Base-by-base conservation (phyloP, 108 stramenopile genomes). In the Cyclotella cryptica region DNA sequence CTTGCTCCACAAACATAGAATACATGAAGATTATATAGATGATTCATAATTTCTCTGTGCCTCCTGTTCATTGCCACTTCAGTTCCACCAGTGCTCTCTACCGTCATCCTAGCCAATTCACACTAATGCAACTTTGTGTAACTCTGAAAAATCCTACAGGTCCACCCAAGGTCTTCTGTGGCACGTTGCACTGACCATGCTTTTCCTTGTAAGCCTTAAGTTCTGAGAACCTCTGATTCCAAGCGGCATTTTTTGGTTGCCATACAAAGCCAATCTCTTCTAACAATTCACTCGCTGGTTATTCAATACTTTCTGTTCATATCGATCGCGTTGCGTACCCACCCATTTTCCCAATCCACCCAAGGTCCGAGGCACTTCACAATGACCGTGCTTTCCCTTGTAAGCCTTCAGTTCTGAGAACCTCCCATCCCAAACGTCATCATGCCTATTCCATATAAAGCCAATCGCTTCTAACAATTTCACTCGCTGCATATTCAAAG, bases 401-500 rank as follows among this genome's bases (percentile, higher is more conserved):
- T 74, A 80, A 44, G 73, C 9, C 15, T 15, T 80, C 5, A 49
- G 29, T 15, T 80, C 72, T 45, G 44, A 9, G 13, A 45, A 45
- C 44, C 13, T 45, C 9, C 9, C 13, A 45, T 45, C 44, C 9
- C 9, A 45, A 9, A n/a, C n/a, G n/a, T n/a, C n/a, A n/a, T n/a
- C n/a, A n/a, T n/a, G n/a, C n/a, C n/a, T n/a, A n/a, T n/a, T n/a
- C n/a, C n/a, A n/a, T n/a, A n/a, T n/a, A n/a, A n/a, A n/a, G n/a
- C n/a, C n/a, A n/a, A n/a, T n/a, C n/a, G n/a, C n/a, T n/a, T n/a
- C n/a, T n/a, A n/a, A n/a, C n/a, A n/a, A n/a, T n/a, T n/a, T n/a
- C n/a, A n/a, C n/a, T n/a, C n/a, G n/a, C n/a, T n/a, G n/a, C n/a
- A n/a, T n/a, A n/a, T n/a, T n/a, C n/a, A n/a, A n/a, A n/a, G n/a